A percentile compares a stretch with the other conserved stretches of the same genome.
These are phyloP conservation scores for Scutellaria minor DNA, from an alignment of 257 asterid species.

Conservation along the genomic window DNA sequence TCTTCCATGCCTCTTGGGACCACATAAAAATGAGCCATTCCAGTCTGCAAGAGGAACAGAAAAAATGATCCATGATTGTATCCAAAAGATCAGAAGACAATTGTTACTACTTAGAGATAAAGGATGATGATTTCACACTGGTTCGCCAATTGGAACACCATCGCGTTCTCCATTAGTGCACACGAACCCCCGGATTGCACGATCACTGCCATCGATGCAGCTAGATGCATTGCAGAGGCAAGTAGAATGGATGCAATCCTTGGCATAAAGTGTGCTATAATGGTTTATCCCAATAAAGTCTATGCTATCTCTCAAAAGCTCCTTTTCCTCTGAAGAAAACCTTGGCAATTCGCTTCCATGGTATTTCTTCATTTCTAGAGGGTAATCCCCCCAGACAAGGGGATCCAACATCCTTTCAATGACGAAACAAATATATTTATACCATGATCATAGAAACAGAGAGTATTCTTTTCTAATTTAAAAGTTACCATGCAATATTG, in stretches of 20 bases:
- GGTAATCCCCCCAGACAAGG: slow-evolving; percentile 70
- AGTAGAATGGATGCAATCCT: slow-evolving; percentile 61
- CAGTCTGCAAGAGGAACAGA: slow-evolving; percentile 51
- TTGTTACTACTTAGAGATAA: neutral
- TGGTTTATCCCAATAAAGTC: slow-evolving; percentile 83
- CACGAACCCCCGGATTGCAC: slow-evolving; percentile 64
- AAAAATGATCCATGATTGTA: neutral
- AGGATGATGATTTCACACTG: slow-evolving; percentile 40
- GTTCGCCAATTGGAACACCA: slow-evolving; percentile 80
- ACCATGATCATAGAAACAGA: slow-evolving; percentile 3
- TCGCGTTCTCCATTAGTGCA: slow-evolving; percentile 44
- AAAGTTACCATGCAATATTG: slow-evolving; percentile 69
- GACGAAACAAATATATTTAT: slow-evolving; percentile 9
- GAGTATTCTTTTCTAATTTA: neutral
- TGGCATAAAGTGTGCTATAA: slow-evolving; percentile 66
- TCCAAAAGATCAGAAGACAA: neutral
- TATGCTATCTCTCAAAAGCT: slow-evolving; percentile 51
- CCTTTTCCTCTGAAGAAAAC: slow-evolving; percentile 63
- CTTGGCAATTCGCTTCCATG: slow-evolving; percentile 60
- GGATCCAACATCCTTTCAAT: slow-evolving; percentile 68
- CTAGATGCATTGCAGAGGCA: slow-evolving; percentile 51
- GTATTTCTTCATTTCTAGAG: slow-evolving; percentile 71
- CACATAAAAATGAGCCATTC: slow-evolving; percentile 47
- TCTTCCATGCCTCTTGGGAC: slow-evolving; percentile 75
- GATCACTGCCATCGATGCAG: slow-evolving; percentile 58